Base-by-base conservation (phyloP, 2,329 filamentous ascomycete genomes). In the Thelonectria olida region DNA sequence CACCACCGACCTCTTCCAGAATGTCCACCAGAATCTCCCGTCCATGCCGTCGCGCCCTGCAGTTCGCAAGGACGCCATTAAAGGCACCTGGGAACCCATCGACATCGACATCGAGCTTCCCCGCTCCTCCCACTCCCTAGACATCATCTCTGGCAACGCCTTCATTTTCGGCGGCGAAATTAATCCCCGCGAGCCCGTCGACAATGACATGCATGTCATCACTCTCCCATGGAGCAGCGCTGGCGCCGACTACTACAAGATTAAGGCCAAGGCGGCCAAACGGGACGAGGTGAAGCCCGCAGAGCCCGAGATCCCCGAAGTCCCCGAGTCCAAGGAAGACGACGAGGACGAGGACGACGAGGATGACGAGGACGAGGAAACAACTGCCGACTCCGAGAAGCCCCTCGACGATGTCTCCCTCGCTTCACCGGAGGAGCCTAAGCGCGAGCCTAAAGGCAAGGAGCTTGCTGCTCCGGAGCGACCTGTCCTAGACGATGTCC, bases 141-240 rank as follows among this genome's bases (percentile, higher is more conserved):
- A 91, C 42, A 83, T 90, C 45, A 74, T 89, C 47, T 79, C 79
- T 31, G 79, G 82, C 23, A 79, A 79, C 38, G 84, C 85, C 41
- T 90, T 88, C 75, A 82, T 96, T 69, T 96, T 93, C 72, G 92
- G 93, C 61, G 93, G 92, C 67, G 92, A 96, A 75, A 76, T 89
- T 58, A 78, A 81, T 45, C 84, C 90, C 3, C 83, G 88, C 48
- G 80, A 91, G 71, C 89, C 90, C 7, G 84, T 90, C 57, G 91
- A 93, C 77, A 92, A 92, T 72, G 82, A 88, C 67, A 84, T 96
- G 74, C 89, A 93, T 73, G 79, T 87, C 54, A 72, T 95, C 47
- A 82, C 82, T 1, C 78, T 93, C 20, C 85, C 87, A 5, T 85
- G 83, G 66, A 85, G 82, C 74, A 81, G 80, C 61, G 84, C 85